Base-by-base conservation (phyloP, 192 early-diverging fungal species). In the Coemansia sp. region DNA sequence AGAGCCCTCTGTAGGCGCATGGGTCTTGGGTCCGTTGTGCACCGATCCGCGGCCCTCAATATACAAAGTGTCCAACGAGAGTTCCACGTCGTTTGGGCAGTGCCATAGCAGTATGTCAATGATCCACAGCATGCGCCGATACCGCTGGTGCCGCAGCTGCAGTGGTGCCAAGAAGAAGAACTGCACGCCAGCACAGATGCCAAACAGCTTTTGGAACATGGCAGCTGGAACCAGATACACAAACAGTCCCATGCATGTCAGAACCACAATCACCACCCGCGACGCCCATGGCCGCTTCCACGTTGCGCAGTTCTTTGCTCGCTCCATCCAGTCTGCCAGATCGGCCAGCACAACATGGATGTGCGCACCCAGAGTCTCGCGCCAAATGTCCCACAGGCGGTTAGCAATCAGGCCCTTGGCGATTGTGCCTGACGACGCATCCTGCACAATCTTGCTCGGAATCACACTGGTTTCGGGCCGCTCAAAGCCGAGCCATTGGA, bases 231-330 rank as follows among this genome's bases (percentile, higher is more conserved):
- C 38, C 23, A 77, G 37, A 20, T 77, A 82, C n/a, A 46, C 47
- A 37, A 70, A 65, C 8, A 73, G 42, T 2, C 70, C 74, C 28
- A 74, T 50, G 38, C 23, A 55, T 11, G 21, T 42, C 61, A 74
- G 28, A 12, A 82, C 71, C 1, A 65, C 20, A 17, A 73, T 71
- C 22, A 71, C 61, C 1, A 58, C 36, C 10, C 80, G 69, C 28
- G 80, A 74, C 9, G 80, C 80, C 74, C 80, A 77, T 2, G 80
- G 80, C n/a, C 75, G 74, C 71, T 68, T 69, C 80, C 80, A 82
- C 0, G 73, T 77, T 1, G 62, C 73, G 61, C 80, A 73, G 62
- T 82, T 82, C 55, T 82, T 82, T 17, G 74, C 74, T 17, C 80
- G 63, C 64, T 82, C 80, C 74, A 82, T 73, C 74, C 66, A 82